These are phyloP conservation scores for Bimuria novae-zelandiae DNA, from an alignment of 2,329 filamentous ascomycete species.

Conservation along the genomic window DNA sequence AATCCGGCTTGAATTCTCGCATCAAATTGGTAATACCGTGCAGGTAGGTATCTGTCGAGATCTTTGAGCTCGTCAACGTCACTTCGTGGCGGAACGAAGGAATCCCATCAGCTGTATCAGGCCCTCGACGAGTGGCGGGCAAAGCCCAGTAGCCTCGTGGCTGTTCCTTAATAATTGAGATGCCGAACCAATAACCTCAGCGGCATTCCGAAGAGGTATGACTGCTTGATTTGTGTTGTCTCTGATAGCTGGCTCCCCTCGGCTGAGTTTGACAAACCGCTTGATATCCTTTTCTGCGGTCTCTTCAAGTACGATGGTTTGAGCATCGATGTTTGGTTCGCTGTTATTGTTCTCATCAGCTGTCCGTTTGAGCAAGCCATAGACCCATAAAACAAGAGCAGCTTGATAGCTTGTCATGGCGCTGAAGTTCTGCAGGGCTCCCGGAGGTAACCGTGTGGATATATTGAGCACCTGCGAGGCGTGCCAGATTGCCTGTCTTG, in stretches of 20 bases:
- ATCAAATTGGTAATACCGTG: too few relatives aligned
- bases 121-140: slow-evolving; percentile 69
- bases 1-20: too few relatives aligned
- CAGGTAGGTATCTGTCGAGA: too few relatives aligned
- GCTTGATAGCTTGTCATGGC: slow-evolving; percentile 73
- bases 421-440: slow-evolving; percentile 66
- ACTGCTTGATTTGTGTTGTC: slow-evolving; percentile 23
- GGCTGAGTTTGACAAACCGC: slow-evolving; percentile 62
- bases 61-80: not conserved
- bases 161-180: slow-evolving; percentile 64
- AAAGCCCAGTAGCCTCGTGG: slow-evolving; percentile 29
- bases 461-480: slow-evolving; percentile 69
- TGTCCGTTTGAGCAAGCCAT: slow-evolving; percentile 58
- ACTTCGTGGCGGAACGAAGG: slow-evolving; percentile 57
- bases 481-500: slow-evolving; percentile 67
- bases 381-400: slow-evolving; percentile 70
- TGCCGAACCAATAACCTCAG: slow-evolving; percentile 62
- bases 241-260: slow-evolving; percentile 58
- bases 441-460: slow-evolving; percentile 59
- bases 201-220: slow-evolving; percentile 58
- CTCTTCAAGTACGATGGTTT: slow-evolving; percentile 58
- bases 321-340: not conserved
- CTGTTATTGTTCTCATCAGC: slow-evolving; percentile 37
- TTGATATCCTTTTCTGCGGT: slow-evolving; percentile 58
- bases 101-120: slow-evolving; percentile 67